Percentiles rank a stretch among this genome's conserved stretches.
phyloP scores from a whole-genome alignment of 2,329 filamentous ascomycete genomes.

The Aspergillus persii region DNA sequence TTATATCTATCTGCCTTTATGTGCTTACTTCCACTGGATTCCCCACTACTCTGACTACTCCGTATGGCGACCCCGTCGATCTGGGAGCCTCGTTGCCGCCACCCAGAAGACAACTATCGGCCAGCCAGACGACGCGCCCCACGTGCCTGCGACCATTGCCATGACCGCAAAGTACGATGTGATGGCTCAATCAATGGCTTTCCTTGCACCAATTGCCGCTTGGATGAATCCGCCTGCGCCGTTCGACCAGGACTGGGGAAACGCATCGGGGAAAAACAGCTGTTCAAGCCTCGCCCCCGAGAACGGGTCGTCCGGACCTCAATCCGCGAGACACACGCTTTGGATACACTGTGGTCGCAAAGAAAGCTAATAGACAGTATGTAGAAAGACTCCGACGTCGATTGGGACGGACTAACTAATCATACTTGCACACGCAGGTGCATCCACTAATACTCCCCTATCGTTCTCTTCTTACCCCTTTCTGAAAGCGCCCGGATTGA shows the following conservation, averaged over 20 bases:
- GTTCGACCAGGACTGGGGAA: neutral
- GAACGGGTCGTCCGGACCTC: neutral
- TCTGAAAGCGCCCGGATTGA: neutral
- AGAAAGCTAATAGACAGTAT: neutral
- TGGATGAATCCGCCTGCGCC: slow-evolving; percentile 12
- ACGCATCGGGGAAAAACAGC: neutral
- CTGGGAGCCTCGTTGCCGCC: neutral
- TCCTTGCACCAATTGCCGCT: slow-evolving; percentile 16
- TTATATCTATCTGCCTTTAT: too few species aligned
- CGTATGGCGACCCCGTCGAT: neutral
- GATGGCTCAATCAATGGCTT: slow-evolving; percentile 15
- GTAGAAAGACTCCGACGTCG: neutral
- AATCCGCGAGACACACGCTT: neutral
- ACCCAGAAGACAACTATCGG: neutral
- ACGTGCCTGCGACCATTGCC: slow-evolving; percentile 13
- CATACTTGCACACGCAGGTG: neutral
- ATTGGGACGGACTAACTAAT: neutral
- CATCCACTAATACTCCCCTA: neutral
- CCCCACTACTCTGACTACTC: neutral
- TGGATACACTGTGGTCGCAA: neutral
- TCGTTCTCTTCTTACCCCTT: neutral
- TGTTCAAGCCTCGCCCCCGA: neutral
- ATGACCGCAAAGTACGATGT: slow-evolving; percentile 14
- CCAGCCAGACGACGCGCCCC: slow-evolving; percentile 6
- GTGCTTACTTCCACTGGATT: too few species aligned